Percentiles rank a stretch among this genome's conserved stretches.
Conservation (phyloP, 31 red algal species). For the Odonthalia washingtoniensis region DNA sequence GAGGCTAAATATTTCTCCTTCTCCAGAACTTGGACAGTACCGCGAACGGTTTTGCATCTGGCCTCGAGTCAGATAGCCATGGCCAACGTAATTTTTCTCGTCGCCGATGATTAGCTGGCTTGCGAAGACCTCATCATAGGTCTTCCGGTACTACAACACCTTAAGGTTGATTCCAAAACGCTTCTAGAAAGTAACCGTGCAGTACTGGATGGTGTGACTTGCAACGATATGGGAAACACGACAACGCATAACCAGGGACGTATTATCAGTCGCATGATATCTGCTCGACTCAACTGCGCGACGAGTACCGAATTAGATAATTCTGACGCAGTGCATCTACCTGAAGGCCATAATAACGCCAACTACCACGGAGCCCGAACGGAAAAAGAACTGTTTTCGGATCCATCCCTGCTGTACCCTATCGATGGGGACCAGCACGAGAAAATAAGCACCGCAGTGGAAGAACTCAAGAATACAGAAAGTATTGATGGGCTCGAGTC, state of each 20-base stretch:
- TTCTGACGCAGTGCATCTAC: neutral
- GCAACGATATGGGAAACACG: neutral
- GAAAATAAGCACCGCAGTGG: neutral
- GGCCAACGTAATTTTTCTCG: neutral
- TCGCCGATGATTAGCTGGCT: neutral
- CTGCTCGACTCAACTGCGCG: neutral
- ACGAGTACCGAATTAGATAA: neutral
- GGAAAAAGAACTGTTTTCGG: neutral
- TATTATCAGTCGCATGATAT: neutral
- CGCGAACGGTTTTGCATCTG: neutral
- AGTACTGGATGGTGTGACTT: neutral
- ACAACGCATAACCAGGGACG: neutral
- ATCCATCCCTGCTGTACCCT: conserved; percentile 5
- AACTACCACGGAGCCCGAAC: conserved; percentile 9
- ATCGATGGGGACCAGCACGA: conserved; percentile 19
- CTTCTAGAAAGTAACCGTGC: neutral
- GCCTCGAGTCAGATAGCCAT: neutral
- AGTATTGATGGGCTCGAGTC: neutral
- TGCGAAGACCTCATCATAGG: neutral
- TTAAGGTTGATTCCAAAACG: neutral
- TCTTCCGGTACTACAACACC: neutral
- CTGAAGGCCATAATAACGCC: neutral
- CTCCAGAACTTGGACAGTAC: neutral
- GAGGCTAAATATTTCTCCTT: neutral
- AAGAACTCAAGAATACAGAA: neutral